Evolutionary conservation across 192 early-diverging fungal species (phyloP).

Genomic region (Linnemannia schmuckeri): DNA sequence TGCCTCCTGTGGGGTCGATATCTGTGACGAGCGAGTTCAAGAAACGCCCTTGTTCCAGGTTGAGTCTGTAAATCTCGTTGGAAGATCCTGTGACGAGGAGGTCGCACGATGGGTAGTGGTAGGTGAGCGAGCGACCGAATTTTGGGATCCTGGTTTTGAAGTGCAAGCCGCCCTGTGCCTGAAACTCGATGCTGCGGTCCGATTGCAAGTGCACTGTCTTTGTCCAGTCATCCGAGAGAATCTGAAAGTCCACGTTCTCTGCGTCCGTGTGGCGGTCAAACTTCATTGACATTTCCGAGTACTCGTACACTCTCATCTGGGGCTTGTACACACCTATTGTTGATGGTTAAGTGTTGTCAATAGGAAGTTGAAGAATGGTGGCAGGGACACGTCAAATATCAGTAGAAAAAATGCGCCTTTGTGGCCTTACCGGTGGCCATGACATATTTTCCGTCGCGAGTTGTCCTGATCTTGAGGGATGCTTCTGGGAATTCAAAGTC

Average conservation of each 20-base stretch:
- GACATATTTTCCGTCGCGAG: conserved; percentile 87
- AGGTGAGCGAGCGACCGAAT: conserved; percentile 92
- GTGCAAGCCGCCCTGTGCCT: conserved; percentile 95
- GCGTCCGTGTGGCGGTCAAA: conserved; percentile 96
- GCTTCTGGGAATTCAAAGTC: conserved; percentile 99
- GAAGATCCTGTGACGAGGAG: conserved; percentile 85
- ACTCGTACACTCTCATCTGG: conserved; percentile 96
- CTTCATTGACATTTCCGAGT: conserved; percentile 95
- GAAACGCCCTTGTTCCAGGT: conserved; percentile 95
- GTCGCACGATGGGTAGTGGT: conserved; percentile 94
- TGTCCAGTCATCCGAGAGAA: conserved; percentile 98
- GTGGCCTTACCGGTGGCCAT: conserved; percentile 83
- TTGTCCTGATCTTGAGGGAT: conserved; percentile 83
- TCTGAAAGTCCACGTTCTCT: conserved; percentile 92
- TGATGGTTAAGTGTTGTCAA: neutral
- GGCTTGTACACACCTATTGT: conserved; percentile 91
- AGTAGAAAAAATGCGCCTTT: too few relatives aligned
- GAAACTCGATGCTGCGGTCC: conserved; percentile 93
- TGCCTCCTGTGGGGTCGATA: conserved; percentile 64
- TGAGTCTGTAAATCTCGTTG: conserved; percentile 89
- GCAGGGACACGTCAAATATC: too few relatives aligned
- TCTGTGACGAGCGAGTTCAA: conserved; percentile 85
- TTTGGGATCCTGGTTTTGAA: conserved; percentile 94
- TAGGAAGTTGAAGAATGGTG: neutral
- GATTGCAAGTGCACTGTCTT: conserved; percentile 93